Base-by-base conservation (phyloP, 306 rosid species). In the Cucurbita moschata region DNA sequence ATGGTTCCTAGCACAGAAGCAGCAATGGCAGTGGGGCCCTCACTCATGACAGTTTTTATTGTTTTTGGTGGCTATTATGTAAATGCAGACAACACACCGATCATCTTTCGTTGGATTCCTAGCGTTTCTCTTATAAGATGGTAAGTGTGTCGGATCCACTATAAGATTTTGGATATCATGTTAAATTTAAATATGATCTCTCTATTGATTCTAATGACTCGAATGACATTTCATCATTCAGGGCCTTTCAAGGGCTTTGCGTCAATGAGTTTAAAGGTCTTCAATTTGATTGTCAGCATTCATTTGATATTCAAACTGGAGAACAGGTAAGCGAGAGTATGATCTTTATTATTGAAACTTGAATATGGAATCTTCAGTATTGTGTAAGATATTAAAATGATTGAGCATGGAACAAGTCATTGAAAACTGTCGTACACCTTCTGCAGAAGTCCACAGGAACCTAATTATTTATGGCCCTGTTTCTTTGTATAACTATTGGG, bases 171-270 rank as follows among this genome's bases (percentile, higher is more conserved):
- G 6, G 21, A 47, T 71, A 21, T 47, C 55, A 12, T 70, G 37
- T 53, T 72, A 18, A 55, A 72, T 72, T 72, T 72, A 30, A 18
- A 54, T 3, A 44, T 54, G 76, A 69, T 47, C 54, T 16, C 43
- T 76, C 38, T 57, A 63, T 23, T 72, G 5, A 11, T 59, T 64
- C 77, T 76, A 23, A 82, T 66, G 61, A 69, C 42, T 50, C 23
- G 11, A 26, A 23, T 46, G 56, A 21, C 71, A 60, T 81, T 76
- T 71, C 82, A 50, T 56, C 73, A 83, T 89, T 78, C 95, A 94
- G 97, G 98, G 92, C 95, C 39, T 94, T 90, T 78, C 97, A 94
- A 76, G 98, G 96, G 79, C 91, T 94, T 77, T 89, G 95, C 88
- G 77, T 89, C 83, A 94, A 91, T 55, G 98, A 94, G 78, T 89